Percentiles rank a stretch among this genome's conserved stretches.
phyloP scores from a whole-genome alignment of 2,329 filamentous ascomycete genomes.

The Aspergillus sp. region DNA sequence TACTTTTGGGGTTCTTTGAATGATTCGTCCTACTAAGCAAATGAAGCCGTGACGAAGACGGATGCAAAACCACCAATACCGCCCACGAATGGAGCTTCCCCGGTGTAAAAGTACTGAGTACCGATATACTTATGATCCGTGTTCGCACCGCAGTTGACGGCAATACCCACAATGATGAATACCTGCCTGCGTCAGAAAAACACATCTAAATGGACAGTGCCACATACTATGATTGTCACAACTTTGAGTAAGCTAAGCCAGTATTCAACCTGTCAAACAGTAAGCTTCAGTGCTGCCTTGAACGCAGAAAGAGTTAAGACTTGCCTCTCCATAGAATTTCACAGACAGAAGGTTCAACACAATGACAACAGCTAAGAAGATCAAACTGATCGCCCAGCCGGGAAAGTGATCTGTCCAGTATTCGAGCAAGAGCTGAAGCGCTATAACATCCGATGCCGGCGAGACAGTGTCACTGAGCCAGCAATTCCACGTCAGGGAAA shows the following conservation, averaged over 20 bases:
- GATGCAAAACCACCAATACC: constrained; percentile 59
- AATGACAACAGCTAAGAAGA: constrained; percentile 52
- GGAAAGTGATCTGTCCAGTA: constrained; percentile 58
- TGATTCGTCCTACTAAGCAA: constrained; percentile 43
- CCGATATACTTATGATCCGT: constrained; percentile 49
- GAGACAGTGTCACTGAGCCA: constrained; percentile 60
- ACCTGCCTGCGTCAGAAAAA: constrained; percentile 39
- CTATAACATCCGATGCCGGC: constrained; percentile 53
- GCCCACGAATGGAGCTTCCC: constrained; percentile 55
- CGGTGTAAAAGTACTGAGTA: constrained; percentile 49
- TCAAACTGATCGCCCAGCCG: constrained; percentile 54
- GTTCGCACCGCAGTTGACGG: constrained; percentile 52
- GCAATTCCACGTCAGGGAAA: constrained; percentile 40
- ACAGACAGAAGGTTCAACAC: constrained; percentile 47
- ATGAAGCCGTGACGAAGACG: constrained; percentile 55
- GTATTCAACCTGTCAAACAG: constrained; percentile 27
- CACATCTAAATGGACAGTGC: neutral
- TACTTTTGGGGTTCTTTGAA: neutral
- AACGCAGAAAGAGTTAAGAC: constrained; percentile 2
- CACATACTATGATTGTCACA: constrained; percentile 33
- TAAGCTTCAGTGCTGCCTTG: constrained; percentile 1
- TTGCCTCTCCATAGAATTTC: constrained; percentile 47
- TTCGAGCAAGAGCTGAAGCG: constrained; percentile 49
- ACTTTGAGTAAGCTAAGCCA: constrained; percentile 37
- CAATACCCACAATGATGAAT: constrained; percentile 57